Evolutionary conservation across 169 alveolate species (phyloP), one percentile per base, ranked within the genome.

Genomic region (Ichthyophthirius multifiliis): DNA sequence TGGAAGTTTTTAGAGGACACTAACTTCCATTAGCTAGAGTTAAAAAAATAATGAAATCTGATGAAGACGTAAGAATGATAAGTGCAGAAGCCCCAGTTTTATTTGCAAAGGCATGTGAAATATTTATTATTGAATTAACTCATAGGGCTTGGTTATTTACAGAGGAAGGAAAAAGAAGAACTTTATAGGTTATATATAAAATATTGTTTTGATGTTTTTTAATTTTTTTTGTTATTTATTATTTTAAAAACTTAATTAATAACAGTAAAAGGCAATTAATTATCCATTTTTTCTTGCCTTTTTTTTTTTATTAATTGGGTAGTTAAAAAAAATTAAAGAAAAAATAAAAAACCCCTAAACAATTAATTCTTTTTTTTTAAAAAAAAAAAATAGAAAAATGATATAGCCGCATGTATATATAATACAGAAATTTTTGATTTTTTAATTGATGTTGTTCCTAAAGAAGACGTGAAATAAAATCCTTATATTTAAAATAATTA

Each of bases 41-140:
- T 18, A 97, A 97, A 89, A 97, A 96, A 87, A 97, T 97, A 43
- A 97, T 97, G 99, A 97, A 97, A 91, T 96, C 97, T 55, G 98
- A 96, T 82, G 99, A 97, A 73, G 99, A 97, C 75, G 97, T 96
- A 34, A 94, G 97, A 76, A 96, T 97, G 99, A 94, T 97, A 20
- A 92, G 98, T 82, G 97, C 98, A 44, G 99, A 97, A 85, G 97
- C 99, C 5, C 99, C 99, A 27, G 97, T 97, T 10, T 76, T 97
- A 55, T 92, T 97, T 89, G 98, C 99, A 5, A 97, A 97, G 81
- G 99, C 99, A 23, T 97, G 99, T 77, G 99, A 97, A 87, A 87
- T 97, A 92, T 96, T 97, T 83, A 96, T 97, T 62, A 96, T 94
- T 84, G 99, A 97, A 82, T 83, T 97, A 86, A 97, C 99, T 16